Evolutionary conservation across 345 rosid species (phyloP), one percentile per base, ranked within the genome.

Genomic region (Brassica incana): DNA sequence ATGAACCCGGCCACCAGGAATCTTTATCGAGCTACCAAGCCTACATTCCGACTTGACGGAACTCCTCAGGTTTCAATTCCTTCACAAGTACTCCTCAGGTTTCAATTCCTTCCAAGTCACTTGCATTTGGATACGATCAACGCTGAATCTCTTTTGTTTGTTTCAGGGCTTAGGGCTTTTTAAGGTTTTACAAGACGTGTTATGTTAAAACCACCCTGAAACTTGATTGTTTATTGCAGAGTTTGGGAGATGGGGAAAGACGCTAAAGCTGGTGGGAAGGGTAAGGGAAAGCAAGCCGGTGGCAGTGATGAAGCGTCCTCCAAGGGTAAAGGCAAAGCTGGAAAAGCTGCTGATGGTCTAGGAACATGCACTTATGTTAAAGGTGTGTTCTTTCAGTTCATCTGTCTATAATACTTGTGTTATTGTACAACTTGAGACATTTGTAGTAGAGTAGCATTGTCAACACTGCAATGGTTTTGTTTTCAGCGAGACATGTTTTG

Each of bases 311-410:
- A 90, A 65, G 78, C 68, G 18, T 77, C 84, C 79, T 78, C 98
- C 10, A 92, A 92, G 88, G 99, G 99, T 15, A 95, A 95, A 87
- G 99, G 99, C 43, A 95, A 95, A 86, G 83, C 85, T 8, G 94
- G 96, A 45, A 95, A 95, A 84, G 86, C 89, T 20, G 85, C 89
- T 2, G 97, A 95, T 81, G 98, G 97, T 56, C 97, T 92, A 2
- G 96, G 99, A 30, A 95, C 99, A 40, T 95, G 99, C 86, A 95
- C 99, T 18, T 92, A 92, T 73, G 97, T 95, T 60, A 95, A 92
- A 91, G 99, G 99, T 95, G 7, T 43, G 15, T 74, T 18, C 14
- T n/a, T 76, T 40, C 11, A 6, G 0, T 5, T 77, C 32, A 0
- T 59, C 30, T 40, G 60, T 5, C 10, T 30, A 7, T 38, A 0